Evolutionary conservation across 2,329 filamentous ascomycete species (phyloP), one percentile per base, ranked within the genome.

Genomic region (Monosporascus sp.): DNA sequence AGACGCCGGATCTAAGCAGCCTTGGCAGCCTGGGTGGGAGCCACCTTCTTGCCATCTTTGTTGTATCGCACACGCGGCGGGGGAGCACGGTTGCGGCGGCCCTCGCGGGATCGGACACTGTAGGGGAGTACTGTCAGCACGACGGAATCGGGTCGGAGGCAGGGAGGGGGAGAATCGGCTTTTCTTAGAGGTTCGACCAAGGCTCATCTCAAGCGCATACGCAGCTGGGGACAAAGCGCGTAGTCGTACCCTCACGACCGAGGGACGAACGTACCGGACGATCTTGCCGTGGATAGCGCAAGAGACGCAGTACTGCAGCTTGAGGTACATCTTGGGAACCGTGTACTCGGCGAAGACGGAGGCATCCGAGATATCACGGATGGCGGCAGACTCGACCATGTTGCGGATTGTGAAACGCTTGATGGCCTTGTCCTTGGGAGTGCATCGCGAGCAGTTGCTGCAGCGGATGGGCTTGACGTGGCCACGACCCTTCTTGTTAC

Each of bases 231-330:
- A 62, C 51, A 52, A 55, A 62, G 61, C 58, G 65, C 66, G 68
- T 65, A 81, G 80, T 82, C 81, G 79, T 82, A 79, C 77, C 79
- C 78, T 77, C 74, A 69, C 63, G 14, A 25, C 20, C 20, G 42
- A 46, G 71, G 62, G 68, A 79, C 75, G 75, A 76, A 85, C 92
- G 79, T 94, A 97, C 93, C 94, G 93, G 80, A 99, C 95, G 78
- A 99, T 99, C 89, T 99, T 99, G 85, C 94, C 94, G 85, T 99
- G 94, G 68, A 99, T 99, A 74, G 94, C 94, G 82, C 94, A 99
- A 79, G 93, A 97, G 74, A 99, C 94, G 79, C 94, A 99, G 90
- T 99, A 99, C 84, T 99, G 94, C 77, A 99, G 88, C 89, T 99
- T 99, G 81, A 99, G 84, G 90, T 99, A 99, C 95, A 99, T 99